These are phyloP conservation scores for Teratosphaeria nubilosa DNA, from an alignment of 2,329 filamentous ascomycete genomes.

Conservation along the genomic window DNA sequence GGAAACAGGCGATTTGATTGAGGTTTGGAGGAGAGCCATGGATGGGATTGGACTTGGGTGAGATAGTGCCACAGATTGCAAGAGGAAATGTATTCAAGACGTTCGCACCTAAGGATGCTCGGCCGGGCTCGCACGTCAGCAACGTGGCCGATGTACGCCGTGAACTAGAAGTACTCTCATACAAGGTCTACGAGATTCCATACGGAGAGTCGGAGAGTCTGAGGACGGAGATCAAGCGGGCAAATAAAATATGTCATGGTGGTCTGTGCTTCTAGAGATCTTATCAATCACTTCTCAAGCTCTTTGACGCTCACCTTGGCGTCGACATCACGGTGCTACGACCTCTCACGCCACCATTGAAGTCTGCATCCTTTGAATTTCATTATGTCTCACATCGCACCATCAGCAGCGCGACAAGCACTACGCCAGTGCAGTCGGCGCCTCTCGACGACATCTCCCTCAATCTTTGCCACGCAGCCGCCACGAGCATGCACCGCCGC, in stretches of 20 bases:
- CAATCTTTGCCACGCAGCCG: conserved; percentile 30
- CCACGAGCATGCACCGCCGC: conserved; percentile 30
- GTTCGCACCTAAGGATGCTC: too few relatives aligned
- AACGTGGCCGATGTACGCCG: too few relatives aligned
- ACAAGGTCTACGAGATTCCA: too few relatives aligned
- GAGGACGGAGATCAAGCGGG: too few relatives aligned
- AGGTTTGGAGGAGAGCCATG: conserved; percentile 24
- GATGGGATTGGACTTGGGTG: conserved; percentile 20
- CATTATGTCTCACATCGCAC: conserved; percentile 44
- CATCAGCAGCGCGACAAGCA: conserved; percentile 64
- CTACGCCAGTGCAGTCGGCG: conserved; percentile 48
- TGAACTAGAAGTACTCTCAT: too few relatives aligned
- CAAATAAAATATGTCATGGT: neutral
- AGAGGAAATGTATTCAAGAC: too few relatives aligned
- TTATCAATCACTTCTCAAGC: neutral
- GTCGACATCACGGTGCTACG: neutral
- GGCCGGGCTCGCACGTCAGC: too few relatives aligned
- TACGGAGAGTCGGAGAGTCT: too few relatives aligned
- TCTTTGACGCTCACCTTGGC: neutral
- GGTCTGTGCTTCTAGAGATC: neutral
- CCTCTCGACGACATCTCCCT: conserved; percentile 30
- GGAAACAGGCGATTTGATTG: conserved; percentile 28
- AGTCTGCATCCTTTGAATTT: neutral
- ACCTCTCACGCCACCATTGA: neutral
- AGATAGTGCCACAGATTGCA: neutral